These are phyloP conservation scores for Fraxinus xanthoxyloides DNA, from an alignment of 305 asterid genomes.

Conservation along the genomic window DNA sequence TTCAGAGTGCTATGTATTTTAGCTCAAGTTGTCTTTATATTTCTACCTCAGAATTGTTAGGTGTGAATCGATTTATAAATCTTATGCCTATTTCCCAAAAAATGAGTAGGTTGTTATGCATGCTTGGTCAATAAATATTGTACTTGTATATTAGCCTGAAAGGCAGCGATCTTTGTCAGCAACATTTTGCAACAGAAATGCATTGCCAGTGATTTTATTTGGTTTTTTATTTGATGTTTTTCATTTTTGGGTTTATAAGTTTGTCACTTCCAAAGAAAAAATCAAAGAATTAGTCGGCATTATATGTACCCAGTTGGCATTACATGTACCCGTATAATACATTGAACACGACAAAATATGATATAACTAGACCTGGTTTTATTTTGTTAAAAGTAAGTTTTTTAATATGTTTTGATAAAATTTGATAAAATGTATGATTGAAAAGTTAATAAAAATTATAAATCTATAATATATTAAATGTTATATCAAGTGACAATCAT, in stretches of 20 bases:
- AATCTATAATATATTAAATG: too few relatives aligned
- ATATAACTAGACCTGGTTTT: too few relatives aligned
- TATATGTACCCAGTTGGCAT: too few relatives aligned
- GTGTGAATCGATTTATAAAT: not conserved
- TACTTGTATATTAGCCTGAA: not conserved
- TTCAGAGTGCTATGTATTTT: constrained; percentile 5
- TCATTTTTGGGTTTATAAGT: not conserved
- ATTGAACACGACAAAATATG: too few relatives aligned
- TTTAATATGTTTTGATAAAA: too few relatives aligned
- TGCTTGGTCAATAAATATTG: not conserved
- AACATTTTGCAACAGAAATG: not conserved
- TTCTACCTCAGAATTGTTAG: constrained; percentile 1
- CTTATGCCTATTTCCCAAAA: not conserved
- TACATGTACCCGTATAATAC: too few relatives aligned
- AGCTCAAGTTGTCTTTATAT: constrained; percentile 8
- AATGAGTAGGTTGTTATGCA: not conserved
- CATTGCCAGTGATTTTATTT: not conserved
- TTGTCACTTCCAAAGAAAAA: not conserved
- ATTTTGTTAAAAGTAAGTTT: too few relatives aligned
- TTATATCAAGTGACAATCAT: too few relatives aligned
- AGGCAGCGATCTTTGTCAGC: not conserved
- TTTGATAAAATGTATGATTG: too few relatives aligned
- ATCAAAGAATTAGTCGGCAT: not conserved
- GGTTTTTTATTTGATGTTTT: not conserved
- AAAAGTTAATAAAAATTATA: too few relatives aligned